Conservation (phyloP, 1,284 basidiomycete species). For the Cryptococcus sp. region DNA sequence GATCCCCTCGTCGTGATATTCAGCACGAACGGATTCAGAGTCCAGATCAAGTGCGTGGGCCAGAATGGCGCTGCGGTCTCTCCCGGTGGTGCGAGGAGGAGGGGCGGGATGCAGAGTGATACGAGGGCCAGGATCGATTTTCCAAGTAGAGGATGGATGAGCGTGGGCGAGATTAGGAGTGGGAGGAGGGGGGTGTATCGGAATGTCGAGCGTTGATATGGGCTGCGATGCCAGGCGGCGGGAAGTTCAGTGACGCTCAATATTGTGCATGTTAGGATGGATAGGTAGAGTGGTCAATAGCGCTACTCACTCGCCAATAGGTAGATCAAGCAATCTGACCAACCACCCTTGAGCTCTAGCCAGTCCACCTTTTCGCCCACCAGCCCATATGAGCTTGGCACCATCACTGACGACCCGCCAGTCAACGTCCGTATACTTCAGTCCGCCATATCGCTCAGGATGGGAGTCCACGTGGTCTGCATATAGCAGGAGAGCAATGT, state of each 20-base stretch:
- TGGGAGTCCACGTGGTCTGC: slow-evolving; percentile 47
- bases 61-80: slow-evolving; percentile 20
- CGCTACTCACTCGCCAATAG: slow-evolving; percentile 58
- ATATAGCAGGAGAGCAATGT: slow-evolving; percentile 41
- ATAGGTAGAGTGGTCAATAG: not conserved
- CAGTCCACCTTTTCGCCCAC: slow-evolving; percentile 24
- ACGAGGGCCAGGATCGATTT: slow-evolving; percentile 86
- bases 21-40: slow-evolving; percentile 91
- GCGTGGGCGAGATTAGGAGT: slow-evolving; percentile 76
- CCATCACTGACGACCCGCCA: slow-evolving; percentile 96
- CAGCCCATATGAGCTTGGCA: slow-evolving; percentile 27
- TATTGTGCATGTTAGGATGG: not conserved
- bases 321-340: slow-evolving; percentile 52
- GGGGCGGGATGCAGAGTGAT: slow-evolving; percentile 76
- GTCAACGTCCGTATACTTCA: slow-evolving; percentile 97
- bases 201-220: slow-evolving; percentile 91
- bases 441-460: slow-evolving; percentile 43
- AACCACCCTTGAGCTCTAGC: slow-evolving; percentile 65
- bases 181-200: slow-evolving; percentile 95
- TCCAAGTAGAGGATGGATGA: slow-evolving; percentile 78
- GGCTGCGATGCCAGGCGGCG: slow-evolving; percentile 59
- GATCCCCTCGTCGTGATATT: slow-evolving; percentile 96
- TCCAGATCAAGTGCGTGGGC: slow-evolving; percentile 62
- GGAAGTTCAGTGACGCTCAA: not conserved
- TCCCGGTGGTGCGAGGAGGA: slow-evolving; percentile 62